Evolutionary conservation across 176 grass and related monocot genomes (phyloP).

Genomic region (Cocos nucifera): DNA sequence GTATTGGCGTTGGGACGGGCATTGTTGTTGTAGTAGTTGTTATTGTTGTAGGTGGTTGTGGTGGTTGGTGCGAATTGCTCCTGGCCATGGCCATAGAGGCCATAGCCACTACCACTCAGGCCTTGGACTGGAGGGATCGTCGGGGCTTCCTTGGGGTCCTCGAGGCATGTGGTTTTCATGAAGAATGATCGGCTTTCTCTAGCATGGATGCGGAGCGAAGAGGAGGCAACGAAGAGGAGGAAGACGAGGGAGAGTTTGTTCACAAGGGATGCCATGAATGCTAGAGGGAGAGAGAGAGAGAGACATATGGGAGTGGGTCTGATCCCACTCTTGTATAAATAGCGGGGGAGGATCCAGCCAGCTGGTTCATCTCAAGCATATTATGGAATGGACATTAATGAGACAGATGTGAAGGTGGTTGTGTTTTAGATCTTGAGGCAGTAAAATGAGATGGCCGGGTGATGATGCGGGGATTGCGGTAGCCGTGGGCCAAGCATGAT

Average conservation of each 20-base stretch:
- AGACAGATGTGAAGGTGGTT: too few relatives aligned
- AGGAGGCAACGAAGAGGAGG: conserved; percentile 13
- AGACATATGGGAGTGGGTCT: not conserved
- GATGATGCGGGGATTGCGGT: conserved; percentile 40
- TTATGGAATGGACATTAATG: too few relatives aligned
- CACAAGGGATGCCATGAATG: conserved; percentile 9
- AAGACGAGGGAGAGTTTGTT: conserved; percentile 4
- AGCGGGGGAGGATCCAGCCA: too few relatives aligned
- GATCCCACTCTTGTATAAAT: too few relatives aligned
- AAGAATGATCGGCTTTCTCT: conserved; percentile 21
- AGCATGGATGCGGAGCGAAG: not conserved
- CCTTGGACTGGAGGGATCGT: not conserved
- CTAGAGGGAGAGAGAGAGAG: not conserved
- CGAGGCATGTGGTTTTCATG: conserved; percentile 14
- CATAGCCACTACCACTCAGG: conserved; percentile 22
- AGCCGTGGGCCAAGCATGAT: conserved; percentile 11
- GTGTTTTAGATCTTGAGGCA: too few relatives aligned
- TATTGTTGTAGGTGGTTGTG: not conserved
- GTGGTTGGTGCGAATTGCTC: conserved; percentile 18
- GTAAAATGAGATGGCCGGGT: conserved; percentile 3
- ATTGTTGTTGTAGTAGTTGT: conserved; percentile 1
- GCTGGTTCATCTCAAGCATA: too few relatives aligned
- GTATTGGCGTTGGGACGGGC: not conserved
- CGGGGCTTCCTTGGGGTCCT: not conserved
- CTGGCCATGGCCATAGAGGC: conserved; percentile 25